A percentile compares a stretch with the other conserved stretches of the same genome.
These are phyloP conservation scores for Colletotrichum musicola DNA, from an alignment of 2,329 filamentous ascomycete species.

Conservation along the genomic window DNA sequence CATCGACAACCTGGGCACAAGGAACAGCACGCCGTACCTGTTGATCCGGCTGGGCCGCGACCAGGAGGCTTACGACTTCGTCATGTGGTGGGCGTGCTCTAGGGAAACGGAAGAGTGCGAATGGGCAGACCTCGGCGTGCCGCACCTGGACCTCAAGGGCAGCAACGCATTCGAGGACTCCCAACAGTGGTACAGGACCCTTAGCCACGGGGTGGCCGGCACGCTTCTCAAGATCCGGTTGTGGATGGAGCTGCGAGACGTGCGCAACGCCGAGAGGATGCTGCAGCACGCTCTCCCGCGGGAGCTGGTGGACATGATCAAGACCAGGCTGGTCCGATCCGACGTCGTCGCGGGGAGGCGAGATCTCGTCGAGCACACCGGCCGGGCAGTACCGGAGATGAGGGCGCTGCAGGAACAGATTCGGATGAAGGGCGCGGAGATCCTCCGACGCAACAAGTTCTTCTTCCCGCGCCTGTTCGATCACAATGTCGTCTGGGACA, in stretches of 20 bases:
- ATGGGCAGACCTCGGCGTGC: constrained; percentile 39
- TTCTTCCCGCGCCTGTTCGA: neutral
- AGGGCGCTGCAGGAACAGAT: constrained; percentile 6
- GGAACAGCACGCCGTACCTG: constrained; percentile 54
- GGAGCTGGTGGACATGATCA: constrained; percentile 2
- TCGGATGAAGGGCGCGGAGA: too few relatives aligned
- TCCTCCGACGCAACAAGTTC: too few relatives aligned
- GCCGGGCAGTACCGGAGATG: neutral
- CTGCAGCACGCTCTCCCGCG: neutral
- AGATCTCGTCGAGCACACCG: constrained; percentile 2
- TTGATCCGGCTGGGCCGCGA: constrained; percentile 61
- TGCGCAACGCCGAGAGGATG: constrained; percentile 25
- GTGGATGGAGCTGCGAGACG: constrained; percentile 44
- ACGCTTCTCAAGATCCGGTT: constrained; percentile 46
- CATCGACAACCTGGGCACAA: constrained; percentile 59
- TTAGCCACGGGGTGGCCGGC: constrained; percentile 37
- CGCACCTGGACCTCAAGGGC: constrained; percentile 41
- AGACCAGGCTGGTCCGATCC: neutral
- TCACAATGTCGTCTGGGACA: neutral
- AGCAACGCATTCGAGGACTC: constrained; percentile 44
- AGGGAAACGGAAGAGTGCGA: too few relatives aligned
- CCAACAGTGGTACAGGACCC: neutral
- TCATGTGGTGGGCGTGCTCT: constrained; percentile 54
- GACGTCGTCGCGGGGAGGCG: constrained; percentile 1
- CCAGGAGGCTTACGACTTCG: constrained; percentile 63